Percentiles rank a stretch among this genome's conserved stretches.
phyloP scores from a whole-genome alignment of 257 asterid species.

The Nicotiana benthamiana region DNA sequence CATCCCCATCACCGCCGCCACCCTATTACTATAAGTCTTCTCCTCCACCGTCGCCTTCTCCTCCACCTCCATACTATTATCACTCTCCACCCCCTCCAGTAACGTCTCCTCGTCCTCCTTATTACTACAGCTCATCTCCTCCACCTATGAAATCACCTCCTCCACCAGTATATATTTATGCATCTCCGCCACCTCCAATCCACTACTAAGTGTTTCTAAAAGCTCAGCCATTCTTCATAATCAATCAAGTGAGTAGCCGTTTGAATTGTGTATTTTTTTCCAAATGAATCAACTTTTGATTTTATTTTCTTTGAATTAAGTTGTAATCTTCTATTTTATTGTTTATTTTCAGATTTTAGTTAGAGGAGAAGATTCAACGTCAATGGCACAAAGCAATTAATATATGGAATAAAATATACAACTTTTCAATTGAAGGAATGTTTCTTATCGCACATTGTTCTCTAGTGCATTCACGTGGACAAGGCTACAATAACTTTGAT shows the following conservation, averaged over 20 bases:
- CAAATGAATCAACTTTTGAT: not conserved
- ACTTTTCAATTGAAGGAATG: not conserved
- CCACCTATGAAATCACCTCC: too few relatives aligned
- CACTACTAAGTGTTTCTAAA: conserved; percentile 7
- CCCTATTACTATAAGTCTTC: not conserved
- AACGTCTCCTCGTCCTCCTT: not conserved
- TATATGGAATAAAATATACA: conserved; percentile 8
- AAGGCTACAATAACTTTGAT: too few relatives aligned
- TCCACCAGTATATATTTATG: not conserved
- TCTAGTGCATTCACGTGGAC: too few relatives aligned
- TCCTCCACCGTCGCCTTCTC: not conserved
- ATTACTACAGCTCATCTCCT: not conserved
- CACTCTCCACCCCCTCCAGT: not conserved
- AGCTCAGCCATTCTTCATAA: not conserved
- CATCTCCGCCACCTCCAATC: not conserved
- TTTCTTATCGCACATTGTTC: not conserved
- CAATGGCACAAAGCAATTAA: not conserved
- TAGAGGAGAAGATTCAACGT: not conserved
- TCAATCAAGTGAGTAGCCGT: conserved; percentile 3
- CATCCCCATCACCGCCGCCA: not conserved
- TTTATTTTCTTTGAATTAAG: not conserved
- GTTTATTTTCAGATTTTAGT: not conserved
- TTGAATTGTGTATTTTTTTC: not conserved
- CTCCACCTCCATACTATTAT: not conserved
- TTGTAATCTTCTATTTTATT: not conserved